Base-by-base conservation (phyloP, 306 rosid species). In the Acacia acuminata region DNA sequence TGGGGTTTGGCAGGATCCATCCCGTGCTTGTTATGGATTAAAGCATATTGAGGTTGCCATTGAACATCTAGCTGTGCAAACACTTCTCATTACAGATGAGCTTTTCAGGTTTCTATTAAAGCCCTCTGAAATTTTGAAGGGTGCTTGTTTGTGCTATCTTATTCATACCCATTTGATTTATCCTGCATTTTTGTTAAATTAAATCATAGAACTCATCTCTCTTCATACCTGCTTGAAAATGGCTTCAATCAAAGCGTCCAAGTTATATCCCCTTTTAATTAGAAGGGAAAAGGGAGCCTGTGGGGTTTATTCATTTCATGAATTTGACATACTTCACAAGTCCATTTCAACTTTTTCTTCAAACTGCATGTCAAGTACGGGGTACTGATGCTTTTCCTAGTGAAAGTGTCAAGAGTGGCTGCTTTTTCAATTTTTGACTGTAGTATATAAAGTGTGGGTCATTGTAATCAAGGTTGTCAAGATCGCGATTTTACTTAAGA, bases 21-120 rank as follows among this genome's bases (percentile, higher is more conserved):
- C 85, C 69, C 97, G 98, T 76, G 98, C 98, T 55, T 96, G 98
- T 84, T 96, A 94, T 88, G 99, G 99, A 83, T 85, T 88, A 19
- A 96, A 94, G 88, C 99, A 96, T 79, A 94, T 96, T 65, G 99
- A 96, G 87, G 94, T 96, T 82, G 99, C 99, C 82, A 92, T 91
- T 82, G 99, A 96, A 82, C 93, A 94, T 78, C 82, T 96, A 89
- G 98, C 99, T 81, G 87, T 96, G 68, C 98, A 96, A 83, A 89
- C 94, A 22, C 92, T 96, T 77, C 93, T 96, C 73, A 88, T 96
- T 75, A 88, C 98, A 2, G 99, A 96, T 75, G 93, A 89, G 7
- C 97, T 96, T 71, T 96, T 96, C 92, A 94, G 99, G 99, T 94
- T 75, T 22, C 90, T 58, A 66, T 75, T 51, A 66, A 47, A 64